A percentile compares a stretch with the other conserved stretches of the same genome.
Conservation (phyloP, 768 basidiomycete genomes). For the Lentinus tigrinus region DNA sequence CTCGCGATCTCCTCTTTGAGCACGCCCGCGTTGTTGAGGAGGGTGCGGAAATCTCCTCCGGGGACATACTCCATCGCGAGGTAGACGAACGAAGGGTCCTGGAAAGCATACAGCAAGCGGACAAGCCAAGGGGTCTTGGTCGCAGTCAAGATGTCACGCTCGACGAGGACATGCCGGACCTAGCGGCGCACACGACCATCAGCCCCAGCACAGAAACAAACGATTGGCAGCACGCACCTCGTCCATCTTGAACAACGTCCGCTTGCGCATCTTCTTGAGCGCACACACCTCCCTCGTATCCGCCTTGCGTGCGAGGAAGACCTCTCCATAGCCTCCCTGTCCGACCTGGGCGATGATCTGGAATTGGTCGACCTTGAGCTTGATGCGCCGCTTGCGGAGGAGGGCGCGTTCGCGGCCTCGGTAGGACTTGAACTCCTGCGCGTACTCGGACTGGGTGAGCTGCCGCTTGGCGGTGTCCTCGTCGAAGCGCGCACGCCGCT, state of each 20-base stretch:
- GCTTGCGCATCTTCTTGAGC: conserved; percentile 95
- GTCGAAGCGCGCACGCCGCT: conserved; percentile 81
- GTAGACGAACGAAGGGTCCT: conserved; percentile 87
- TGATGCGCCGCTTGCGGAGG: conserved; percentile 88
- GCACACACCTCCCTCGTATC: conserved; percentile 97
- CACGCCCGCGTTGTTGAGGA: conserved; percentile 96
- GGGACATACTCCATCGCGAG: conserved; percentile 99
- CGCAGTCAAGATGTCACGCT: conserved; percentile 95
- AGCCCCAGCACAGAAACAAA: background rate
- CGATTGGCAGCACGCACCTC: conserved; percentile 53
- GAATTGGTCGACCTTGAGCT: conserved; percentile 91
- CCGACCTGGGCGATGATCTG: conserved; percentile 99
- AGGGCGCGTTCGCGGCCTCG: conserved; percentile 91
- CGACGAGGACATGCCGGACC: conserved; percentile 97
- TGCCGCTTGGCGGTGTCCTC: conserved; percentile 72
- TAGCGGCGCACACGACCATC: conserved; percentile 26
- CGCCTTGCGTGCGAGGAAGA: conserved; percentile 91
- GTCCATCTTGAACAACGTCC: conserved; percentile 96
- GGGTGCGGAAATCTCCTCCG: conserved; percentile 96
- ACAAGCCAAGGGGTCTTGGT: conserved; percentile 99
- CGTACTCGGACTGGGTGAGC: conserved; percentile 51
- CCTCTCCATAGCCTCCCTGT: conserved; percentile 98
- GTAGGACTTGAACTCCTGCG: conserved; percentile 89
- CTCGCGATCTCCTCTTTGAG: conserved; percentile 96
- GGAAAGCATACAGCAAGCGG: conserved; percentile 92